Base-by-base conservation (phyloP, 2,329 filamentous ascomycete genomes). In the Cladosporium phlei region DNA sequence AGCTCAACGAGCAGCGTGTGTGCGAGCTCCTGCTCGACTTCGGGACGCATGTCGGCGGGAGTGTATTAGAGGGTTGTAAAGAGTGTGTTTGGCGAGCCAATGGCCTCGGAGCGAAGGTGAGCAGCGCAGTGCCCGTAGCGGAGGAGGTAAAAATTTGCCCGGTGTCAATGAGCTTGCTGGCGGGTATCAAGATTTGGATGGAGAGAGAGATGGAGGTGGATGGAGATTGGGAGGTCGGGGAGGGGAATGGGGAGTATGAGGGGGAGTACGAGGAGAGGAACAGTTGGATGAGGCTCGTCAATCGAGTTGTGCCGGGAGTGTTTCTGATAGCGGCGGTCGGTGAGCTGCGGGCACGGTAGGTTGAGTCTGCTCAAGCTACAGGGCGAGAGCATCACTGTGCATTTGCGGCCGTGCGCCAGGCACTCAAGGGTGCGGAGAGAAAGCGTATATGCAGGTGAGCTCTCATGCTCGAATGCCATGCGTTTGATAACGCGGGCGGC, bases 1-100 rank as follows among this genome's bases (percentile, higher is more conserved):
- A 98, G 87, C 83, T 98, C 93, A 57, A 98, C 88, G 67, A 98
- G 86, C 72, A 98, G 82, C 59, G 91, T 97, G 73, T 98, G 91
- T 66, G 93, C 86, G 70, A 98, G 87, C 78, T 98, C 93, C 74
- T 98, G 93, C 83, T 98, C 91, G 71, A 97, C 79, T 81, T 98
- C 93, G 70, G 93, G 93, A 77, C 88, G 88, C 91, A 97, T 97
- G 61, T 19, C 56, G 47, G 53, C 50, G 55, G 52, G 52, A 46
- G 53, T 49, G 52, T 50, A 50, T 49, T 47, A 50, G 40, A 47
- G 42, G 35, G 34, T n/a, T n/a, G n/a, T 43, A 54, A 52, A 52
- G 53, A 55, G 47, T 28, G 52, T 47, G 35, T 50, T 44, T 46
- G n/a, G 52, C 51, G 42, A 37, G 42, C 42, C 42, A 34, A 29